Base-by-base conservation (phyloP, 139 green algal species). In the Eudorina sp. region DNA sequence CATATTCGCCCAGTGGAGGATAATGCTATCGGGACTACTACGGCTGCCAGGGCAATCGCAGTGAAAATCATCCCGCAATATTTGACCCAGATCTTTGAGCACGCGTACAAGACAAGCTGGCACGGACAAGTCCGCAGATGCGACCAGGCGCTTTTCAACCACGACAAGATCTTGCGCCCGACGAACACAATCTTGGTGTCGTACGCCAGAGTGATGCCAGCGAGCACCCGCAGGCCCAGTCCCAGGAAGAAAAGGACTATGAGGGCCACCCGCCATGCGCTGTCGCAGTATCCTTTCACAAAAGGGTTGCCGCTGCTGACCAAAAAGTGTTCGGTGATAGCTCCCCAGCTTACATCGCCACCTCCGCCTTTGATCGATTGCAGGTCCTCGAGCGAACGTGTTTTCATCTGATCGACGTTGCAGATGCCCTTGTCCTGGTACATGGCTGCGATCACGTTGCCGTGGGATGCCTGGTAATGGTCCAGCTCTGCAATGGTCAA, bases 381-480 rank as follows among this genome's bases (percentile, higher is more conserved):
- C n/a, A n/a, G 34, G 41, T 23, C 68, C 29, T 3, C 64, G 18
- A 43, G n/a, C n/a, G n/a, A n/a, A n/a, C n/a, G n/a, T n/a, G n/a
- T n/a, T n/a, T n/a, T 27, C 4, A 48, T 55, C 2, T 31, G 19
- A n/a, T 85, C 78, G 4, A 86, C 4, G 9, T n/a, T 21, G 80
- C 80, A 86, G 3, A 48, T 77, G 27, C 80, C 80, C 27, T 64
- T 64, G 4, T 76, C 58, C 0, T 60, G n/a, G n/a, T 86, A 86
- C 80, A 86, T 46, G 40, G 70, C 36, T 7, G 60, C 60, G 43
- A 86, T 86, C 0, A 86, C 45, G 31, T 86, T 86, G 80, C 60
- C 1, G 60, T 86, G 80, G 4, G 80, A 46, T 11, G 45, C 80
- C 58, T 77, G 60, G 60, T 86, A 53, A 0, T 48, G 6, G 41